These are phyloP conservation scores for Arabidopsis arenosa DNA, from an alignment of 345 rosid species.

Conservation along the genomic window DNA sequence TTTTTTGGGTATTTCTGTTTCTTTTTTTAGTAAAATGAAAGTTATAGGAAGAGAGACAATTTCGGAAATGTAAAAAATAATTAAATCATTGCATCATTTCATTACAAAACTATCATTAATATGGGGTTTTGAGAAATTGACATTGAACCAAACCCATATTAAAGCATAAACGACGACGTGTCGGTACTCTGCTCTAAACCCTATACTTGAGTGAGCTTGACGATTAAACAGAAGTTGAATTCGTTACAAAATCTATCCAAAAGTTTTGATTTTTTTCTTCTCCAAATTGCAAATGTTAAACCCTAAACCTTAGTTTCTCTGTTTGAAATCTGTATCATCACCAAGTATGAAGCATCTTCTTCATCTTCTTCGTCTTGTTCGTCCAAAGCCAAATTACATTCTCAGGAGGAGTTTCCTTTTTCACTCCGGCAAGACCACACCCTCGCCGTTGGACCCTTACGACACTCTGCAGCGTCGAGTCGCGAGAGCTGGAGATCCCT, in stretches of 20 bases:
- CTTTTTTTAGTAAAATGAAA: constrained; percentile 17
- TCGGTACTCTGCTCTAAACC: not conserved
- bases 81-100: constrained; percentile 14
- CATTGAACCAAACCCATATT: not conserved
- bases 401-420: constrained; percentile 17
- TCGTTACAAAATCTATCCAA: not conserved
- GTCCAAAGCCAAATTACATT: constrained; percentile 19
- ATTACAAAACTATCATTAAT: not conserved
- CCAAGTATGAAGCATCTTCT: constrained; percentile 31
- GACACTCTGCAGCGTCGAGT: constrained; percentile 51
- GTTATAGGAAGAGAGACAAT: constrained; percentile 42
- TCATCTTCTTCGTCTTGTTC: constrained; percentile 29
- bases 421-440: constrained; percentile 11
- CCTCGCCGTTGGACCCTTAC: constrained; percentile 25
- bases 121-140: not conserved
- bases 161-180: constrained; percentile 9
- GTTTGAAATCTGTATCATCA: not conserved
- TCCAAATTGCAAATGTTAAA: constrained; percentile 9
- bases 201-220: not conserved
- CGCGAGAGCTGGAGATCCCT: constrained; percentile 47
- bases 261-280: not conserved
- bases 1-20: not conserved
- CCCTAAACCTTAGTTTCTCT: not conserved
- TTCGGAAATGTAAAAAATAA: constrained; percentile 22
- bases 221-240: not conserved